A percentile compares a stretch with the other conserved stretches of the same genome.
Conservation (phyloP, 129 eudicot species). For the Kitagawia praeruptora region DNA sequence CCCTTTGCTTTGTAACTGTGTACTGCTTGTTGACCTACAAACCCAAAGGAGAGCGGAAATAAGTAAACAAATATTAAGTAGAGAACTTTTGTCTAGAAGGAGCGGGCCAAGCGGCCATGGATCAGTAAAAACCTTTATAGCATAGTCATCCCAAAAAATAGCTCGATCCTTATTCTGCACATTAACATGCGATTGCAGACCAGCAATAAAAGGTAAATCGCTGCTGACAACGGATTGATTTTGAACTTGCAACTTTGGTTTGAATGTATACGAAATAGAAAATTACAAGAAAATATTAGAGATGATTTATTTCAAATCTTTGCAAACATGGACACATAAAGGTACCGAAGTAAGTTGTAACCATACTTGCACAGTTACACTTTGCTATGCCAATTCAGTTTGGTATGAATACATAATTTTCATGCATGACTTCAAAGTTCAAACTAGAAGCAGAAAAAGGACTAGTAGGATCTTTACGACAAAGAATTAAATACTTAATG, state of each 20-base stretch:
- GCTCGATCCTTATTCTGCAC: slow-evolving; percentile 28
- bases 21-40: slow-evolving; percentile 71
- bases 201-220: slow-evolving; percentile 9
- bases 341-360: too few relatives aligned
- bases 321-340: too few relatives aligned
- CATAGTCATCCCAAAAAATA: slow-evolving; percentile 34
- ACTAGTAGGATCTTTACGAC: too few relatives aligned
- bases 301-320: too few relatives aligned
- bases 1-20: slow-evolving; percentile 80
- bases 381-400: too few relatives aligned
- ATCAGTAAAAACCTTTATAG: slow-evolving; percentile 43
- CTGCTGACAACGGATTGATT: background rate
- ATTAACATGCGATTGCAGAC: background rate
- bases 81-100: too few relatives aligned
- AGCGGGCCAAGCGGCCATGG: too few relatives aligned
- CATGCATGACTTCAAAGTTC: too few relatives aligned
- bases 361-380: too few relatives aligned
- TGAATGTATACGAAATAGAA: slow-evolving; percentile 25
- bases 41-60: slow-evolving; percentile 5
- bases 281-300: background rate
- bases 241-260: slow-evolving; percentile 19
- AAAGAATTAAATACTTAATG: too few relatives aligned
- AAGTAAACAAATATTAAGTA: background rate
- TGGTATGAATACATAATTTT: too few relatives aligned
- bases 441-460: too few relatives aligned